phyloP scores from a whole-genome alignment of 768 basidiomycete genomes.

The Serendipita sp. region DNA sequence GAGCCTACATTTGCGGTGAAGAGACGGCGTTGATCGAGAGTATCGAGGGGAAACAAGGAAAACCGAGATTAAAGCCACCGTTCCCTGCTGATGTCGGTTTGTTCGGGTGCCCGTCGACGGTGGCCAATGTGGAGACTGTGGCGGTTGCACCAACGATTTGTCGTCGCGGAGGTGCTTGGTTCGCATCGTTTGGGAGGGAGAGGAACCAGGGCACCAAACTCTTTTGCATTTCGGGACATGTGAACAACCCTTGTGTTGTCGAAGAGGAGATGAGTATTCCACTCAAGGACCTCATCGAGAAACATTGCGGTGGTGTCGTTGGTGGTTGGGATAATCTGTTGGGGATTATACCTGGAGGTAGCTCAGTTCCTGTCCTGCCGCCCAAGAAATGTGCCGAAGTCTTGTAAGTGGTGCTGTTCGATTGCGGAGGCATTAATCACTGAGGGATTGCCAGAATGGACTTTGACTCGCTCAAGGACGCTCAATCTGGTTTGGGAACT shows the following conservation, averaged over 20 bases:
- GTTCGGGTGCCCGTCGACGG: slow-evolving; percentile 93
- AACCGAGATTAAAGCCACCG: slow-evolving; percentile 92
- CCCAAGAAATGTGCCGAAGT: slow-evolving; percentile 71
- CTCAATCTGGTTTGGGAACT: slow-evolving; percentile 90
- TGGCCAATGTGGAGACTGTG: slow-evolving; percentile 97
- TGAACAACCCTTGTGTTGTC: slow-evolving; percentile 93
- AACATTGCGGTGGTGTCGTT: slow-evolving; percentile 86
- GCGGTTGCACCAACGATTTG: slow-evolving; percentile 95
- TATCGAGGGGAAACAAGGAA: slow-evolving; percentile 95
- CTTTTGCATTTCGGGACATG: slow-evolving; percentile 91
- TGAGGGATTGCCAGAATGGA: slow-evolving; percentile 56
- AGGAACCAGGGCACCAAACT: slow-evolving; percentile 95
- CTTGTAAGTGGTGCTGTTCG: slow-evolving; percentile 39
- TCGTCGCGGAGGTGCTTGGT: slow-evolving; percentile 77
- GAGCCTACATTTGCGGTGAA: slow-evolving; percentile 97
- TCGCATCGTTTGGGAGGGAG: slow-evolving; percentile 78
- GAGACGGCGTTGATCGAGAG: slow-evolving; percentile 97
- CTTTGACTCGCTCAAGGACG: slow-evolving; percentile 92
- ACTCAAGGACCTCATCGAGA: slow-evolving; percentile 81
- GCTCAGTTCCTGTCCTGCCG: slow-evolving; percentile 84
- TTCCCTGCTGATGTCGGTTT: slow-evolving; percentile 98
- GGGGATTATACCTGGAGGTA: slow-evolving; percentile 92
- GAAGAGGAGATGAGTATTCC: slow-evolving; percentile 99
- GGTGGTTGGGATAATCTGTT: slow-evolving; percentile 96
- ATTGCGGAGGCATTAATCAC: neutral